Percentiles rank a stretch among this genome's conserved stretches.
Evolutionary conservation across 164 flowering plant genomes (phyloP).

Genomic region (Annona squamosa): DNA sequence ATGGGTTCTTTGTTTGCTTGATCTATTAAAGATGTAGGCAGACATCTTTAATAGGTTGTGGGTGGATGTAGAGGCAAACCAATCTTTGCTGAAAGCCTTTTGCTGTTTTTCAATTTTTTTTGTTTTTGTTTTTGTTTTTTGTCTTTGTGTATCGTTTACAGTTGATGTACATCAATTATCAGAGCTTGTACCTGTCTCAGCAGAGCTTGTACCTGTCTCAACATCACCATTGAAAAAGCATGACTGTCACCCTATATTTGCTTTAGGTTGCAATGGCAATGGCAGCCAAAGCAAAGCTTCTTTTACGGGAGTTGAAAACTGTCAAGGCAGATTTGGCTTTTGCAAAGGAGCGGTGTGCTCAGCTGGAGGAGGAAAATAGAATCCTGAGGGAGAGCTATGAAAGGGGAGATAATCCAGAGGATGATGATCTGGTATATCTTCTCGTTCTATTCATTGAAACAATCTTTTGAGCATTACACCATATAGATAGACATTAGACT

Average conservation of each 20-base stretch:
- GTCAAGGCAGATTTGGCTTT: slow-evolving; percentile 92
- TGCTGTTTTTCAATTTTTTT: too few species aligned
- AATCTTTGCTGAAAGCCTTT: background rate
- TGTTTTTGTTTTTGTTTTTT: too few species aligned
- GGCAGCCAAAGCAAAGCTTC: slow-evolving; percentile 95
- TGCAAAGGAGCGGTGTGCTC: slow-evolving; percentile 80
- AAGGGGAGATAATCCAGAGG: slow-evolving; percentile 68
- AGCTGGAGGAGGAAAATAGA: slow-evolving; percentile 93
- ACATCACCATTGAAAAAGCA: slow-evolving; percentile 16
- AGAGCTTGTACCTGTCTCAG: background rate
- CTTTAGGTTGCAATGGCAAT: slow-evolving; percentile 97
- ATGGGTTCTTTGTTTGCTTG: background rate
- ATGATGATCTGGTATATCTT: slow-evolving; percentile 81
- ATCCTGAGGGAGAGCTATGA: slow-evolving; percentile 61
- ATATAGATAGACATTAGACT: background rate
- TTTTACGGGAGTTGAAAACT: slow-evolving; percentile 84
- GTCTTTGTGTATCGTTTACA: background rate
- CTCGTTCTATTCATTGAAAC: background rate
- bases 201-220: background rate
- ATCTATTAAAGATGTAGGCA: too few species aligned
- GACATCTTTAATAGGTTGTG: too few species aligned
- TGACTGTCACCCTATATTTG: slow-evolving; percentile 19
- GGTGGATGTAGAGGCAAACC: background rate
- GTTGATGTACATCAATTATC: background rate
- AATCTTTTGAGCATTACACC: background rate